These are phyloP conservation scores for Trichoderma oligosporum DNA, from an alignment of 2,329 filamentous ascomycete genomes.

Conservation along the genomic window DNA sequence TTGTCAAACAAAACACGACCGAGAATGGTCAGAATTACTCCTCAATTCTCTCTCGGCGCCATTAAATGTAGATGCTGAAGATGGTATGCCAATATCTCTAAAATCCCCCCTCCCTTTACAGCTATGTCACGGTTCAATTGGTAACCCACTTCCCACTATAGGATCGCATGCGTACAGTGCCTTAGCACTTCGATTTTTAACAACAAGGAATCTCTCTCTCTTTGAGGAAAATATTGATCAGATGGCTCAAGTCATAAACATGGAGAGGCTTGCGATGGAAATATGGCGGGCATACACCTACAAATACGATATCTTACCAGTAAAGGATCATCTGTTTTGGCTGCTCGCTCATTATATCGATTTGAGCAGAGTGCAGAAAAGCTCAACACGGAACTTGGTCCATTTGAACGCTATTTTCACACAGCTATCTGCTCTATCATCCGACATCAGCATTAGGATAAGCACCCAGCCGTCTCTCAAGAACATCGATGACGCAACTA, in stretches of 20 bases:
- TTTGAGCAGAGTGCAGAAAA: conserved; percentile 42
- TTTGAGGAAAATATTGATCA: conserved; percentile 39
- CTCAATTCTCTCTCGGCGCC: conserved; percentile 31
- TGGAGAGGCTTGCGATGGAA: conserved; percentile 39
- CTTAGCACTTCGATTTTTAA: conserved; percentile 40
- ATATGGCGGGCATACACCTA: conserved; percentile 27
- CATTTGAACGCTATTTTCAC: conserved; percentile 52
- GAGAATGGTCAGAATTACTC: conserved; percentile 26
- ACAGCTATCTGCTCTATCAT: conserved; percentile 50
- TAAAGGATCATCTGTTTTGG: conserved; percentile 52
- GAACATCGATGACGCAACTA: conserved; percentile 19
- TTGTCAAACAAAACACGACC: conserved; percentile 29
- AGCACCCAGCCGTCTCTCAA: conserved; percentile 23
- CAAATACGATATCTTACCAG: conserved; percentile 20
- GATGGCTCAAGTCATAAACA: conserved; percentile 39
- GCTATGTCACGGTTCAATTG: background rate
- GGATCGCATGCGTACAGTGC: conserved; percentile 31
- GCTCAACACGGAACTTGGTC: conserved; percentile 35
- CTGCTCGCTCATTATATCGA: conserved; percentile 65
- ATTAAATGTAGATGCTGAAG: conserved; percentile 22
- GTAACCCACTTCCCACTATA: background rate
- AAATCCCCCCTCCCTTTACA: background rate
- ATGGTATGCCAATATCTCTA: conserved; percentile 23
- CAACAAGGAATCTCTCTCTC: conserved; percentile 35
- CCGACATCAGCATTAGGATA: conserved; percentile 48